Conservation (phyloP, 1,284 basidiomycete species). For the Ceratobasidium theobromae region DNA sequence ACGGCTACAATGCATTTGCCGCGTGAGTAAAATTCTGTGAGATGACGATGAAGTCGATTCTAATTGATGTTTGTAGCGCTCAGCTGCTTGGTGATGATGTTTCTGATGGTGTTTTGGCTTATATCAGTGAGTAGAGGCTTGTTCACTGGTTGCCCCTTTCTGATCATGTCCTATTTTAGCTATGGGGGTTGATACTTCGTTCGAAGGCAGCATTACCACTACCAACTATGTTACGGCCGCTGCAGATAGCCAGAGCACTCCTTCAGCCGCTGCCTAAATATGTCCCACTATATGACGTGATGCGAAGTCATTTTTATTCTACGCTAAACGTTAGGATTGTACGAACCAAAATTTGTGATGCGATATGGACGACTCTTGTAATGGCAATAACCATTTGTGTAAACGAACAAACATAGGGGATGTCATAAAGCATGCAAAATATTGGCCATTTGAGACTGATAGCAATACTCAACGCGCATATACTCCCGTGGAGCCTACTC, state of each 20-base stretch:
- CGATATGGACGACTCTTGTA: no score
- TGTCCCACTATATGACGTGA: not conserved
- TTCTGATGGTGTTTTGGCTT: constrained; percentile 18
- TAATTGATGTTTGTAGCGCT: no score
- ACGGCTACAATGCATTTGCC: constrained; percentile 40
- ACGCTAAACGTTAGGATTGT: no score
- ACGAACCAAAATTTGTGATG: no score
- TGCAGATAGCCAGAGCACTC: no score
- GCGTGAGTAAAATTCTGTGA: not conserved
- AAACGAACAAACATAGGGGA: no score
- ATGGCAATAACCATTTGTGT: no score
- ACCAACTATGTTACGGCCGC: not conserved
- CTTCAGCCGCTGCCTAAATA: not conserved
- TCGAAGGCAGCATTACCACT: not conserved
- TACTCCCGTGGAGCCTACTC: no score
- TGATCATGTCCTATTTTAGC: not conserved
- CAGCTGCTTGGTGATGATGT: constrained; percentile 4
- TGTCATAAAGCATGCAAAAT: no score
- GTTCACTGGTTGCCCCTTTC: not conserved
- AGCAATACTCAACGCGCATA: no score
- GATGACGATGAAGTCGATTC: not conserved
- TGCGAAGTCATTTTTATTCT: not conserved
- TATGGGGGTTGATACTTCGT: not conserved
- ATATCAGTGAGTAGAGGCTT: constrained; percentile 11
- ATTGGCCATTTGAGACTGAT: no score